Evolutionary conservation across 1,139 yeast genomes (phyloP).

Genomic region (Kurtzmaniella quercitrusa): DNA sequence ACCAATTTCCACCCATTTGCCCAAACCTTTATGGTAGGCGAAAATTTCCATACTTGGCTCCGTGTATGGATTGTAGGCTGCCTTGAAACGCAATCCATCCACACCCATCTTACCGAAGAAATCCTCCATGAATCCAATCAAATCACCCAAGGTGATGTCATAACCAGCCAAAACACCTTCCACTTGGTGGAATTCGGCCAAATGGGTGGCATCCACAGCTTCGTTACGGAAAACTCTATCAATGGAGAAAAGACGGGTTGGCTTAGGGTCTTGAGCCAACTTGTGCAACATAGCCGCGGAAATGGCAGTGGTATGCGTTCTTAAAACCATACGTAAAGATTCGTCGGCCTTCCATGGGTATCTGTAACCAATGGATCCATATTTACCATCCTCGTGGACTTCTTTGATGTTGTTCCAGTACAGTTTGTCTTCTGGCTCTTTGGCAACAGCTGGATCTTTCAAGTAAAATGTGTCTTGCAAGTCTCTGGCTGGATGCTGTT

Average conservation of each 20-base stretch:
- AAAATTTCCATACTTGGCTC: conserved; percentile 98
- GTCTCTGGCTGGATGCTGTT: conserved; percentile 99
- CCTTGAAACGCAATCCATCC: conserved; percentile 89
- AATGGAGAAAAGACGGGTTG: conserved; percentile 88
- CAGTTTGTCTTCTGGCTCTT: conserved; percentile 71
- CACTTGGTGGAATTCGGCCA: conserved; percentile 98
- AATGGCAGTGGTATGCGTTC: conserved; percentile 97
- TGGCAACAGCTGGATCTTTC: conserved; percentile 83
- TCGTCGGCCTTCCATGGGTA: conserved; percentile 96
- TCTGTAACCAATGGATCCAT: conserved; percentile 95
- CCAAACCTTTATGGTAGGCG: conserved; percentile 92
- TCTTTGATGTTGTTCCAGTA: conserved; percentile 75
- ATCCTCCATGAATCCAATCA: conserved; percentile 97
- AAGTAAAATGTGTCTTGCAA: conserved; percentile 96
- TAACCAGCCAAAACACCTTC: conserved; percentile 99
- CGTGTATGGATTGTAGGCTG: conserved; percentile 98
- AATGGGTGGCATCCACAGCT: conserved; percentile 99
- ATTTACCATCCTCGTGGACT: conserved; percentile 88
- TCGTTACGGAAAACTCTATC: conserved; percentile 99
- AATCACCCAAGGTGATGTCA: conserved; percentile 89
- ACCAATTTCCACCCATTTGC: conserved; percentile 99
- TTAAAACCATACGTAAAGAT: conserved; percentile 82
- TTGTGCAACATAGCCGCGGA: conserved; percentile 84
- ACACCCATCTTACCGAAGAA: conserved; percentile 98
- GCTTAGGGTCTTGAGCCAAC: conserved; percentile 86